Conservation (phyloP, 371 early-diverging fungal genomes). For the Mucor mucedo region DNA sequence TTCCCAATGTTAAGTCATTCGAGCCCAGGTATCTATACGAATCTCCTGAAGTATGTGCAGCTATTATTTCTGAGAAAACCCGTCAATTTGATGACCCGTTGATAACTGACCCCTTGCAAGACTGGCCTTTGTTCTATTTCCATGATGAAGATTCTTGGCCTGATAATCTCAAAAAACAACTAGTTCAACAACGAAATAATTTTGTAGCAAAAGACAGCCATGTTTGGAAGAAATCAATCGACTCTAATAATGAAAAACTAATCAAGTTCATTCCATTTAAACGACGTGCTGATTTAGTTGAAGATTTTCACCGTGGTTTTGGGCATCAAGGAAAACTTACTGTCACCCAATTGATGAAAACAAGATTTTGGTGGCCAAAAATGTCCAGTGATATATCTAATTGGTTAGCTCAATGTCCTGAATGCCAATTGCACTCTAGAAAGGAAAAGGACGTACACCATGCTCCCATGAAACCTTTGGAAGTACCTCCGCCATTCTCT, state of each 20-base stretch:
- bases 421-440: conserved; percentile 6
- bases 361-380: conserved; percentile 6
- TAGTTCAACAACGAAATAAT: neutral
- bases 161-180: no score
- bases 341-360: neutral
- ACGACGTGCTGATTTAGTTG: conserved; percentile 12
- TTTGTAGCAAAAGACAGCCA: neutral
- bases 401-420: conserved; percentile 11
- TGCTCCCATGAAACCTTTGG: conserved; percentile 7
- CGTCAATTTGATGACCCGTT: no score
- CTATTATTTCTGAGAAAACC: no score
- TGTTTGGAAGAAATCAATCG: neutral
- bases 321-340: conserved; percentile 19
- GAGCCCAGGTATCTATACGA: no score
- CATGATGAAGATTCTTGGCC: neutral
- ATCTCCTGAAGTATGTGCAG: no score
- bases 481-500: conserved; percentile 19
- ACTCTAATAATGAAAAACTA: neutral
- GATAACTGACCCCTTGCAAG: neutral
- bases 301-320: conserved; percentile 12
- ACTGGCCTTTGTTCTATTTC: conserved; percentile 4
- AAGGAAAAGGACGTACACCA: neutral
- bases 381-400: neutral
- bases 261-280: neutral
- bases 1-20: no score